phyloP scores from a whole-genome alignment of 1,139 yeast genomes.

The Blastobotrys buckinghamii region DNA sequence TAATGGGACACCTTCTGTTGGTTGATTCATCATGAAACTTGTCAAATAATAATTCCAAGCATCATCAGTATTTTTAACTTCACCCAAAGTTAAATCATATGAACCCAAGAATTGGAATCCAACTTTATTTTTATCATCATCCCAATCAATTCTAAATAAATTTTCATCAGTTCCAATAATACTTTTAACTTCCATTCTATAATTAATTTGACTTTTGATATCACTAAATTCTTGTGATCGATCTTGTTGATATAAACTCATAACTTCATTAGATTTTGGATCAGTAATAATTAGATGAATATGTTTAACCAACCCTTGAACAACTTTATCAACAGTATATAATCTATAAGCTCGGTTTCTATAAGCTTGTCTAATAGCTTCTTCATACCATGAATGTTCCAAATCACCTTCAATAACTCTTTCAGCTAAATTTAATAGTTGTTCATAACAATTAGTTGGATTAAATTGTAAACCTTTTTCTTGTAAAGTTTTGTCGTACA shows the following conservation, averaged over 20 bases:
- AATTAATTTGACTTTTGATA: constrained; percentile 82
- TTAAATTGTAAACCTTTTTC: constrained; percentile 72
- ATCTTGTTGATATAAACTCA: constrained; percentile 76
- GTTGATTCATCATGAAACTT: constrained; percentile 88
- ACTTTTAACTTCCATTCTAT: constrained; percentile 81
- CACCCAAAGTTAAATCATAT: constrained; percentile 84
- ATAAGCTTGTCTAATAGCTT: constrained; percentile 89
- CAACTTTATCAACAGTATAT: constrained; percentile 89
- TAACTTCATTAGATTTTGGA: constrained; percentile 72
- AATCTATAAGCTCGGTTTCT: constrained; percentile 88
- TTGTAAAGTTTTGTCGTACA: constrained; percentile 73
- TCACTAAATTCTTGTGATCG: constrained; percentile 50
- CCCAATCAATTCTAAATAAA: constrained; percentile 80
- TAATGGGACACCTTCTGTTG: constrained; percentile 94
- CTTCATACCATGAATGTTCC: constrained; percentile 95
- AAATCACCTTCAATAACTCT: constrained; percentile 82
- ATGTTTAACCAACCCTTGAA: constrained; percentile 85
- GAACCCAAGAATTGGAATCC: constrained; percentile 73
- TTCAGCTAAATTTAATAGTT: constrained; percentile 66
- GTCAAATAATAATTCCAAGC: constrained; percentile 91
- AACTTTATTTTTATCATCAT: constrained; percentile 48
- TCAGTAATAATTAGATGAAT: constrained; percentile 77
- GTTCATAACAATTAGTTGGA: constrained; percentile 70
- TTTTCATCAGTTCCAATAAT: constrained; percentile 81
- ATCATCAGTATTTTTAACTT: constrained; percentile 68